Evolutionary conservation across 495 filamentous ascomycete species (phyloP), one percentile per base, ranked within the genome.

Genomic region (Penicillium chermesinum): DNA sequence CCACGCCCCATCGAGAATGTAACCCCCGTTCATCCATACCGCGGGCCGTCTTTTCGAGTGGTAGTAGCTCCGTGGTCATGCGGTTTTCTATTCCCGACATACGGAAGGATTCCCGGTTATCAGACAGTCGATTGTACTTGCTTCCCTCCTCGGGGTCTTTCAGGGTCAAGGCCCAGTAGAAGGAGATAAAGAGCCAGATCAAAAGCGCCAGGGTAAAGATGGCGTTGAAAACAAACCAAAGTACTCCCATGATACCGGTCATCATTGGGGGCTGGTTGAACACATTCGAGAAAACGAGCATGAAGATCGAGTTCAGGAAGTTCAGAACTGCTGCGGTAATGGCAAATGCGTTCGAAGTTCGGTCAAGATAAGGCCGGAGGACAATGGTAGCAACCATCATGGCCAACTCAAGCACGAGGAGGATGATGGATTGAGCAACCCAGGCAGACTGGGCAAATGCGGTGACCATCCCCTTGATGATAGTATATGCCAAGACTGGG

Each of bases 311-410:
- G 63, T 93, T 95, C 63, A 96, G 57, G 64, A 96, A 94, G 67
- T 95, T 97, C 57, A 96, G 72, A 22, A 79, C 83, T 45, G 78
- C 80, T 55, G 95, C 94, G 48, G 88, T 75, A 56, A 98, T 95
- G 72, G 95, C 95, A 77, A 95, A 91, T 41, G 82, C 82, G 62
- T 98, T 98, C 42, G 91, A 95, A 65, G 87, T 89, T 79, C 93
- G 96, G 75, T 96, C 89, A 91, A 97, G 96, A 81, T 87, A 98
- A 1, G 93, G 93, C 41, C 87, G 80, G 59, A 96, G 70, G 20
- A 95, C 83, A 48, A 77, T 83, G 27, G 88, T 82, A 18, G 65
- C 79, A 55, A 96, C 85, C 54, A 98, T 76, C 52, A 87, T 82
- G 14, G 61, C 79, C 0, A 85, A 83, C 71, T 98, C 93, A 49